Evolutionary conservation across 2,329 filamentous ascomycete species (phyloP).

Genomic region (Setomelanomma holmii): DNA sequence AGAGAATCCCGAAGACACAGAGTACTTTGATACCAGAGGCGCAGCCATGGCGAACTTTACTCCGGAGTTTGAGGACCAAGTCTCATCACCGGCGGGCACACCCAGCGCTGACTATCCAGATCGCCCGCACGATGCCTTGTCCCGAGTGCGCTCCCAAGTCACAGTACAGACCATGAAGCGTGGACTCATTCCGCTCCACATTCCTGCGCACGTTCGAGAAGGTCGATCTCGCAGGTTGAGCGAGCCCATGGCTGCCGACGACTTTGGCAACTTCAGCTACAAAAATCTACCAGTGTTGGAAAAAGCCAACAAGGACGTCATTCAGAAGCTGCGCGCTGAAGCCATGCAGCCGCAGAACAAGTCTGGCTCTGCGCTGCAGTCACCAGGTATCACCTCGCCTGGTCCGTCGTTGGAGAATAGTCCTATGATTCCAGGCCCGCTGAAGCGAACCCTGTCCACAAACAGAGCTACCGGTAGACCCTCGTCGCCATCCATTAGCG

Average conservation of each 20-base stretch:
- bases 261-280: slow-evolving; percentile 96
- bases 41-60: slow-evolving; percentile 91
- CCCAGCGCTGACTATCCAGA: slow-evolving; percentile 82
- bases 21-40: slow-evolving; percentile 93
- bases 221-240: slow-evolving; percentile 85
- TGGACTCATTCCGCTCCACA: slow-evolving; percentile 92
- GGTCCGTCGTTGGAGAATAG: slow-evolving; percentile 81
- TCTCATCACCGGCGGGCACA: slow-evolving; percentile 73
- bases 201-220: slow-evolving; percentile 94
- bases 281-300: slow-evolving; percentile 97
- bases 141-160: slow-evolving; percentile 84
- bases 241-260: slow-evolving; percentile 86
- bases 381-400: slow-evolving; percentile 58
- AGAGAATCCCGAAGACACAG: slow-evolving; percentile 95
- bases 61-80: slow-evolving; percentile 91
- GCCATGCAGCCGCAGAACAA: slow-evolving; percentile 76
- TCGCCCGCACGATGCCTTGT: slow-evolving; percentile 91
- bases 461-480: slow-evolving; percentile 76
- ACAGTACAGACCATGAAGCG: slow-evolving; percentile 83
- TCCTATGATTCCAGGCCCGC: slow-evolving; percentile 77
- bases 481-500: slow-evolving; percentile 83
- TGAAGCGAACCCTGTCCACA: slow-evolving; percentile 83
- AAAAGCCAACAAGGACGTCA: slow-evolving; percentile 98
- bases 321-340: slow-evolving; percentile 92
- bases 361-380: slow-evolving; percentile 49